Evolutionary conservation across 805 yeast species (phyloP).

Genomic region (Teunomyces pallodes): DNA sequence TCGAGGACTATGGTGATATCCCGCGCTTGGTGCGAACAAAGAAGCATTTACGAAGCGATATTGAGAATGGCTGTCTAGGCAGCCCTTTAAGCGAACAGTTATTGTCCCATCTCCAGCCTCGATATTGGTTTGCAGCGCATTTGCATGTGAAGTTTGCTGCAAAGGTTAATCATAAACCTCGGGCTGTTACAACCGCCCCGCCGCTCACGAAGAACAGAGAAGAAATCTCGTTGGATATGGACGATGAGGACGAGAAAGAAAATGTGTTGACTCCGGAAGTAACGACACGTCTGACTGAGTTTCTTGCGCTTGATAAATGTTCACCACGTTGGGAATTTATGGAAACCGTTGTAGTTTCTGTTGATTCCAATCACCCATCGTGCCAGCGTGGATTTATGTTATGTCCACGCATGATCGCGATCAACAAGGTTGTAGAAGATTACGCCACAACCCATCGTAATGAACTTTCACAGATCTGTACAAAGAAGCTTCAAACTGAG

Average conservation of each 20-base stretch:
- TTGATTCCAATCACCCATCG: constrained; percentile 14
- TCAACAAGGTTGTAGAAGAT: constrained; percentile 34
- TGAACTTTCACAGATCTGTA: constrained; percentile 13
- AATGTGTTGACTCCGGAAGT: constrained; percentile 2
- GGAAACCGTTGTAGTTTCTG: constrained; percentile 38
- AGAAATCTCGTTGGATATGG: constrained; percentile 23
- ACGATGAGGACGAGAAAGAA: constrained; percentile 8
- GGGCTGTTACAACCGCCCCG: neutral
- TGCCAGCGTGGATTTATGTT: constrained; percentile 16
- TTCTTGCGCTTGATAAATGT: constrained; percentile 85
- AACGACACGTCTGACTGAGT: constrained; percentile 35
- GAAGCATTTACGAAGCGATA: constrained; percentile 66
- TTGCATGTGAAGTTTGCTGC: constrained; percentile 77
- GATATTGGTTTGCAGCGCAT: constrained; percentile 86
- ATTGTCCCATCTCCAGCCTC: constrained; percentile 55
- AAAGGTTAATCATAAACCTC: neutral
- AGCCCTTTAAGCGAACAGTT: constrained; percentile 63
- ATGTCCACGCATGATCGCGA: constrained; percentile 32
- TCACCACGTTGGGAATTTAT: constrained; percentile 60
- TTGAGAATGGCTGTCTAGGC: constrained; percentile 61
- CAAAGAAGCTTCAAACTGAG: constrained; percentile 11
- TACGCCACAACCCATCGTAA: constrained; percentile 13
- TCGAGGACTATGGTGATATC: constrained; percentile 64
- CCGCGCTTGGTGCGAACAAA: constrained; percentile 51
- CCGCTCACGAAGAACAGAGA: constrained; percentile 8